Percentiles rank a stretch among this genome's conserved stretches.
Conservation (phyloP, 805 yeast species). For the Pichia rugopelliculosa region DNA sequence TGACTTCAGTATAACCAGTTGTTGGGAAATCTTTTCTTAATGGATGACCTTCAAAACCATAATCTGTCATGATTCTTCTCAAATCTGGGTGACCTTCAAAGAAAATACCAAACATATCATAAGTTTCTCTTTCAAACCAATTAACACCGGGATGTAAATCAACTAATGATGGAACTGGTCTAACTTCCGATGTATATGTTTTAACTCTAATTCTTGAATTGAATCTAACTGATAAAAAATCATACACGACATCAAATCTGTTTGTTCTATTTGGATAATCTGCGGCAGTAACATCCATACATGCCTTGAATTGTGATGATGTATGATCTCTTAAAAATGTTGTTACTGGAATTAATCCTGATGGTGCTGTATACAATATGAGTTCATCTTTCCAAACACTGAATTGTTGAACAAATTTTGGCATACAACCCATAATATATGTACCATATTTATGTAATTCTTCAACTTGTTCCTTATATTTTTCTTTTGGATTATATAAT, state of each 20-base stretch:
- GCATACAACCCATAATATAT: conserved; percentile 69
- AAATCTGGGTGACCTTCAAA: conserved; percentile 87
- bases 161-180: conserved; percentile 75
- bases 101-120: conserved; percentile 80
- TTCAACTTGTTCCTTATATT: conserved; percentile 56
- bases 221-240: conserved; percentile 70
- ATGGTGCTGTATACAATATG: conserved; percentile 66
- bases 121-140: conserved; percentile 88
- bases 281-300: conserved; percentile 78
- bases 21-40: conserved; percentile 89
- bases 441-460: conserved; percentile 77
- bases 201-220: conserved; percentile 84
- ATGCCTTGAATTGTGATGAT: conserved; percentile 69
- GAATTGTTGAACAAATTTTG: conserved; percentile 76
- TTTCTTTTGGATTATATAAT: conserved; percentile 70
- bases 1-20: conserved; percentile 83
- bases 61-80: conserved; percentile 85
- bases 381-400: conserved; percentile 90
- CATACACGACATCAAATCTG: conserved; percentile 83
- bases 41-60: conserved; percentile 90
- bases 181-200: conserved; percentile 78
- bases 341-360: conserved; percentile 64
- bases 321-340: conserved; percentile 71
- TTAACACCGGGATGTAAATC: conserved; percentile 71
- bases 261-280: conserved; percentile 80